phyloP scores from a whole-genome alignment of 2,329 filamentous ascomycete genomes.

The Colletotrichum zoysiae region DNA sequence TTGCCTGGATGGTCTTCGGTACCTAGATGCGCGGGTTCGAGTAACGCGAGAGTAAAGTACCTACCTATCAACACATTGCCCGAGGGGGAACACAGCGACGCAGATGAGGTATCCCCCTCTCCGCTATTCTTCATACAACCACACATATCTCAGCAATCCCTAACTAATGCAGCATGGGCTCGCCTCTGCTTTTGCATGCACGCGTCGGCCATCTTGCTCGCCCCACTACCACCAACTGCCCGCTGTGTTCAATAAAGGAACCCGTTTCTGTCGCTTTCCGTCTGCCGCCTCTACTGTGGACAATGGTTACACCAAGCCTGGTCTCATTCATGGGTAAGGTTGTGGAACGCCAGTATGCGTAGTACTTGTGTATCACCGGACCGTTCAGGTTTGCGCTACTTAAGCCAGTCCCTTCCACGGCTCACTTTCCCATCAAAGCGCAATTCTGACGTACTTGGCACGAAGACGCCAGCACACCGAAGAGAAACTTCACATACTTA shows the following conservation, averaged over 20 bases:
- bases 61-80: not conserved
- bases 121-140: slow-evolving; percentile 12
- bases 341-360: slow-evolving; percentile 8
- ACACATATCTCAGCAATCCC: not conserved
- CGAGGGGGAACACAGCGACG: not conserved
- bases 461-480: not conserved
- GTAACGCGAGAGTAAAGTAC: not conserved
- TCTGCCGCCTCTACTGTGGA: slow-evolving; percentile 16
- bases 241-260: slow-evolving; percentile 3
- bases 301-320: slow-evolving; percentile 8
- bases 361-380: not conserved
- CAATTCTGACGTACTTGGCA: not conserved
- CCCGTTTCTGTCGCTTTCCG: slow-evolving; percentile 6
- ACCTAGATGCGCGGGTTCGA: not conserved
- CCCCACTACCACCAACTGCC: not conserved
- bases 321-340: slow-evolving; percentile 16
- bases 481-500: not conserved
- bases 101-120: not conserved
- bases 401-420: not conserved
- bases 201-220: not conserved
- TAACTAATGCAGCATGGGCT: not conserved
- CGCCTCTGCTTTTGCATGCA: not conserved
- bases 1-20: not conserved
- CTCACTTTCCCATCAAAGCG: not conserved
- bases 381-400: not conserved